These are phyloP conservation scores for Diaporthe nobilis DNA, from an alignment of 2,329 filamentous ascomycete genomes.

Conservation along the genomic window DNA sequence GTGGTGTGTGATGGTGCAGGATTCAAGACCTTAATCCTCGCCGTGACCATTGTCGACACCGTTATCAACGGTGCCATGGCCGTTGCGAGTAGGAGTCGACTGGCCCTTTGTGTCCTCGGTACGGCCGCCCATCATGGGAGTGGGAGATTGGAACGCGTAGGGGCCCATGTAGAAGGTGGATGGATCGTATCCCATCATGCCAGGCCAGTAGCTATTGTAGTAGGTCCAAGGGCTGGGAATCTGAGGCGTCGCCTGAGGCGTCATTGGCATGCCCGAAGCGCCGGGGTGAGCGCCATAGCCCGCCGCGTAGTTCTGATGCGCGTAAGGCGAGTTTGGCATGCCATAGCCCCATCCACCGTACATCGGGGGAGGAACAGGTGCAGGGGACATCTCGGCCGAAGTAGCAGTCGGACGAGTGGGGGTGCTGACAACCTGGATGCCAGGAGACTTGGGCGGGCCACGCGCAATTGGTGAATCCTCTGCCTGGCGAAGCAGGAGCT, in stretches of 20 bases:
- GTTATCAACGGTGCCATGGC: neutral
- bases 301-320: conserved; percentile 12
- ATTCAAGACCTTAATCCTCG: neutral
- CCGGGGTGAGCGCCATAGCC: conserved; percentile 14
- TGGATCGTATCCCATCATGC: conserved; percentile 35
- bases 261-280: conserved; percentile 31
- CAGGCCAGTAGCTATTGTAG: conserved; percentile 39
- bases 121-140: conserved; percentile 27
- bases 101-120: conserved; percentile 6
- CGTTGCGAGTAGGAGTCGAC: conserved; percentile 33
- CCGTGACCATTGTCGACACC: neutral
- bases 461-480: conserved; percentile 25
- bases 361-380: conserved; percentile 34
- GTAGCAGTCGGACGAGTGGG: conserved; percentile 24
- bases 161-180: conserved; percentile 33
- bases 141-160: conserved; percentile 32
- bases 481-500: conserved; percentile 28
- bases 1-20: neutral
- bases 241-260: conserved; percentile 36
- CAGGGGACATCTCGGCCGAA: conserved; percentile 33
- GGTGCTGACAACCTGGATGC: conserved; percentile 29
- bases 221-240: conserved; percentile 39
- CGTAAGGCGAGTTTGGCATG: conserved; percentile 32
- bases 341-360: conserved; percentile 29
- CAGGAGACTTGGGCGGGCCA: conserved; percentile 14